Percentiles rank a stretch among this genome's conserved stretches.
Evolutionary conservation across 805 yeast species (phyloP).

Genomic region (Wickerhamomyces strasburgensis): DNA sequence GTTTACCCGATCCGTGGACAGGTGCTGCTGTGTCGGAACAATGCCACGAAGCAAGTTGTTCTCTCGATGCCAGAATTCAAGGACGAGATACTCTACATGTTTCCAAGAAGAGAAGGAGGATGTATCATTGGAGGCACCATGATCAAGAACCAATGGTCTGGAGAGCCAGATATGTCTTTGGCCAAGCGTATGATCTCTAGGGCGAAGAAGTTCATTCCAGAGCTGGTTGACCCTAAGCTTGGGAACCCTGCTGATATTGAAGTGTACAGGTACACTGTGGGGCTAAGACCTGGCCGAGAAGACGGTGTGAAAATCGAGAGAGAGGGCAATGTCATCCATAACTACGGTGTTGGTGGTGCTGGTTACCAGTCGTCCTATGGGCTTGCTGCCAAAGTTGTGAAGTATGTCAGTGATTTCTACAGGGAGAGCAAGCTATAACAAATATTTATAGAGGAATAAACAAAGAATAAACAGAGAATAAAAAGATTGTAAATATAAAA

Average conservation of each 20-base stretch:
- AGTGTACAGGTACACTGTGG: constrained; percentile 49
- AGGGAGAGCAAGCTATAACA: constrained; percentile 7
- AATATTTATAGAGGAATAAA: background rate
- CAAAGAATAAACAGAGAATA: no score
- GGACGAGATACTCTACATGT: constrained; percentile 48
- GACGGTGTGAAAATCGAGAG: constrained; percentile 54
- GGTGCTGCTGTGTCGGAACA: constrained; percentile 36
- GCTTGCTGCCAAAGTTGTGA: constrained; percentile 43
- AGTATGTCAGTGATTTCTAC: constrained; percentile 28
- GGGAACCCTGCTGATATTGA: constrained; percentile 36
- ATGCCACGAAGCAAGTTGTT: constrained; percentile 24
- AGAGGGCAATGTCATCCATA: constrained; percentile 45
- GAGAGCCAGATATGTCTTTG: constrained; percentile 37
- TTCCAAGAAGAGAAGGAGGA: constrained; percentile 77
- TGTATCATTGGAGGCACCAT: constrained; percentile 57
- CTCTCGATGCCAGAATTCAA: constrained; percentile 28
- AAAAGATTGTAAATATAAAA: no score
- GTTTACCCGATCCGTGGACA: constrained; percentile 58
- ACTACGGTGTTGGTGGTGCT: constrained; percentile 71
- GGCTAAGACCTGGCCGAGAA: constrained; percentile 60
- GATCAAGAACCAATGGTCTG: constrained; percentile 27
- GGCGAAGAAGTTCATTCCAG: constrained; percentile 25
- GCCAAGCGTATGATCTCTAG: constrained; percentile 38
- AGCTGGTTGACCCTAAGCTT: constrained; percentile 28
- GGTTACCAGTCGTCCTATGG: constrained; percentile 76